Evolutionary conservation across 345 rosid species (phyloP).

Genomic region (Citrus hindsii): DNA sequence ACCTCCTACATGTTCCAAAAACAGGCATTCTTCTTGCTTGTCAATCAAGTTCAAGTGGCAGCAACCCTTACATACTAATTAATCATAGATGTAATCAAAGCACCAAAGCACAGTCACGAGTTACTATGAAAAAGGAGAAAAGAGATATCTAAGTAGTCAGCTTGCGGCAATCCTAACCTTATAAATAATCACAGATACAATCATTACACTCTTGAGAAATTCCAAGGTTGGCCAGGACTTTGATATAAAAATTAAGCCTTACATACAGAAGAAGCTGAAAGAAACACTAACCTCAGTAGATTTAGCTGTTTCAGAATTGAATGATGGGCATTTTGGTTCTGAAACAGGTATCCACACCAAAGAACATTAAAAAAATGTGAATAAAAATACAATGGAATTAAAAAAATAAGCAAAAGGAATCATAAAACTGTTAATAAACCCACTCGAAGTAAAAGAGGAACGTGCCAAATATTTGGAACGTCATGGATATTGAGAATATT

Average conservation of each 20-base stretch:
- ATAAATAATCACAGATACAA: background rate
- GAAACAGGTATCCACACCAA: constrained; percentile 25
- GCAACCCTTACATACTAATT: background rate
- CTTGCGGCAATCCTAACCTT: background rate
- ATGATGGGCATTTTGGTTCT: constrained; percentile 91
- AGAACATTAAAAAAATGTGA: constrained; percentile 5
- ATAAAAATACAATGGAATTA: background rate
- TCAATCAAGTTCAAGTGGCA: background rate
- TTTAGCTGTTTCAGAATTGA: constrained; percentile 77
- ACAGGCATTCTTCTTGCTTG: constrained; percentile 5
- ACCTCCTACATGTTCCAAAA: background rate
- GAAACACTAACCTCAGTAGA: constrained; percentile 55
- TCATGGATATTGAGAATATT: constrained; percentile 85
- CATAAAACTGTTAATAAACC: constrained; percentile 28
- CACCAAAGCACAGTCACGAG: background rate
- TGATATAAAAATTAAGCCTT: background rate
- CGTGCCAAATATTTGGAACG: constrained; percentile 97
- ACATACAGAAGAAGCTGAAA: background rate
- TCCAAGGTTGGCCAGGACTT: background rate
- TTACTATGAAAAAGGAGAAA: constrained; percentile 2
- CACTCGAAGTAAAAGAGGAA: constrained; percentile 87
- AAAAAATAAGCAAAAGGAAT: constrained; percentile 6
- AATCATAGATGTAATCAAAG: background rate
- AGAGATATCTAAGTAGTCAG: background rate
- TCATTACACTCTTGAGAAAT: background rate